Conservation (phyloP, 2,329 filamentous ascomycete genomes). For the Aspergillus ibericus region DNA sequence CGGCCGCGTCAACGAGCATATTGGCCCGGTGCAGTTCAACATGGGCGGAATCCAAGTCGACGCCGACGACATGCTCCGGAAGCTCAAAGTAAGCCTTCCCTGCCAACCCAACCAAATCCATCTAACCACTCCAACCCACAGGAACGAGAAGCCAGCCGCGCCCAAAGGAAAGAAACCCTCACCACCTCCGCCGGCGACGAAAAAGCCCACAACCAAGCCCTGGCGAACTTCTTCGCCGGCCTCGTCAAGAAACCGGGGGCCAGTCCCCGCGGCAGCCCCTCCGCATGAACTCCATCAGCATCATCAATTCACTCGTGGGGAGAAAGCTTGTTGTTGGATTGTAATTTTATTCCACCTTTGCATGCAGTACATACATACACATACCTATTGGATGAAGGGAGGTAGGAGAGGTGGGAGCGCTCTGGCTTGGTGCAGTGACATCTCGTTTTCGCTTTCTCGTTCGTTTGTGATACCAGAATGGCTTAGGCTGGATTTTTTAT, state of each 20-base stretch:
- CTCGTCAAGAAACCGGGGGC: slow-evolving; percentile 54
- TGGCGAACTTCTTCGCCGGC: slow-evolving; percentile 61
- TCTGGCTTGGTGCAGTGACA: not conserved
- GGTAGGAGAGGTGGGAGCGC: not conserved
- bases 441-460: not conserved
- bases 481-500: not conserved
- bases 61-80: slow-evolving; percentile 87
- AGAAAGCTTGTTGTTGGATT: not conserved
- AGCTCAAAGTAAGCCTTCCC: slow-evolving; percentile 66
- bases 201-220: slow-evolving; percentile 59
- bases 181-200: slow-evolving; percentile 41
- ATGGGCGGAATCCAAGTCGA: slow-evolving; percentile 97
- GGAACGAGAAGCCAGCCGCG: slow-evolving; percentile 47
- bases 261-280: slow-evolving; percentile 41
- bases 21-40: slow-evolving; percentile 94
- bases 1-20: slow-evolving; percentile 68
- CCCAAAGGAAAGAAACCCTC: slow-evolving; percentile 36
- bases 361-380: not conserved
- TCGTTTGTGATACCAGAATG: slow-evolving; percentile 2
- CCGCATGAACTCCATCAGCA: slow-evolving; percentile 23
- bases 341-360: not conserved
- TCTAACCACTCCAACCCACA: slow-evolving; percentile 23
- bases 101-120: slow-evolving; percentile 2
- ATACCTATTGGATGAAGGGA: not conserved
- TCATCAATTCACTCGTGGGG: not conserved